A percentile compares a stretch with the other conserved stretches of the same genome.
Conservation (phyloP, 1,284 basidiomycete species). For the Apiotrichum laibachii region DNA sequence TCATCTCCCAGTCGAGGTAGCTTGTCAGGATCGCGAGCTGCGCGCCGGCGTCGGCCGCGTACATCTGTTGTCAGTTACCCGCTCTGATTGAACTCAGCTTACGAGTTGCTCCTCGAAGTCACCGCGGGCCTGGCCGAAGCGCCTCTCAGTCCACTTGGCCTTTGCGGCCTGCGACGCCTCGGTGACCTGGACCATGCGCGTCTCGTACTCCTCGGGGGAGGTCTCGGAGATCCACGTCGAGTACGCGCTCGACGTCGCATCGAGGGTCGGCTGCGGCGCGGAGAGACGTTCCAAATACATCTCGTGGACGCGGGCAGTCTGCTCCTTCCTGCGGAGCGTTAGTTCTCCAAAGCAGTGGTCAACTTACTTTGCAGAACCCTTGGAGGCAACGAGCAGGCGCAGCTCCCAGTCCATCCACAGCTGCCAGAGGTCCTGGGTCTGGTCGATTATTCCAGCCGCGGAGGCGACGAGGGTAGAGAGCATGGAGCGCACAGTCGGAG, state of each 20-base stretch:
- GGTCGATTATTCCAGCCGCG: conserved; percentile 55
- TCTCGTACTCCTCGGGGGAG: conserved; percentile 71
- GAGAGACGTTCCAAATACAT: conserved; percentile 46
- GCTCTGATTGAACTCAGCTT: conserved; percentile 1
- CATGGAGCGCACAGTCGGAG: conserved; percentile 61
- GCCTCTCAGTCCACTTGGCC: conserved; percentile 33
- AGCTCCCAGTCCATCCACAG: conserved; percentile 71
- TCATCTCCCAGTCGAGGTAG: conserved; percentile 48
- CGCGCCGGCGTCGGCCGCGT: conserved; percentile 18
- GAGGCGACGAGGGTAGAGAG: conserved; percentile 57
- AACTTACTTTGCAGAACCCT: conserved; percentile 56
- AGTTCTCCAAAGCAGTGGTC: too few relatives aligned
- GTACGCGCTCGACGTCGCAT: conserved; percentile 76
- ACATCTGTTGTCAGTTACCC: conserved; percentile 9
- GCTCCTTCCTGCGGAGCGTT: conserved; percentile 25
- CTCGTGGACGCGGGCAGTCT: conserved; percentile 40
- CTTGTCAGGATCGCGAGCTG: conserved; percentile 28
- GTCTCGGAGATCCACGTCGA: conserved; percentile 80
- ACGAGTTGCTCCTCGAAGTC: conserved; percentile 46
- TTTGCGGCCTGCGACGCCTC: conserved; percentile 62
- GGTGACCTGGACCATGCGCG: conserved; percentile 69
- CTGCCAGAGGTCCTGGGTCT: conserved; percentile 74
- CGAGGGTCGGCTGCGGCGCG: conserved; percentile 55
- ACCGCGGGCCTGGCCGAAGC: conserved; percentile 39
- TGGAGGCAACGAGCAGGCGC: conserved; percentile 58